Evolutionary conservation across 2,329 filamentous ascomycete species (phyloP), one percentile per base, ranked within the genome.

Genomic region (Cladophialophora psammophila): DNA sequence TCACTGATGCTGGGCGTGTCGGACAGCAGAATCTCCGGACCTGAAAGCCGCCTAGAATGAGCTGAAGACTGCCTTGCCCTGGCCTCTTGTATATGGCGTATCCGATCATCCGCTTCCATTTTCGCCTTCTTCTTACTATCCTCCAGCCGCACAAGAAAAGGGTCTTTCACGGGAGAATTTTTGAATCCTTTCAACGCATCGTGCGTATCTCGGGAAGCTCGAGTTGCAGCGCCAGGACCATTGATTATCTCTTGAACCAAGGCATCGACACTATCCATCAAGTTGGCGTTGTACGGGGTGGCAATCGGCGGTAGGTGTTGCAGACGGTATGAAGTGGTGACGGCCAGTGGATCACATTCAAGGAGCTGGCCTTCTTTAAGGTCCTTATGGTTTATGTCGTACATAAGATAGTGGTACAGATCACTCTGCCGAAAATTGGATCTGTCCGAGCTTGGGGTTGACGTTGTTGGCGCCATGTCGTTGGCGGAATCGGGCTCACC

Each of bases 1-100:
- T 60, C 50, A 5, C 34, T 40, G 9, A 65, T 50, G 18, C 58
- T 40, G 52, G 50, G 60, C 18, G 53, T 62, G 32, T 66, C 64
- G 5, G 64, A 63, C n/a, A 66, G 53, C 1, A 63, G 64, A 42
- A 59, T 40, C 42, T 55, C 64, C 13, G 59, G n/a, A 26, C 57
- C 45, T 12, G 45, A 50, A 50, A 50, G 45, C 12, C 45, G 45
- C 20, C 45, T 10, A 18, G 20, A 26, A 50, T 50, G 9, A 5
- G 45, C 45, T 8, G 20, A 26, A 50, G 45, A 26, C 10, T 31
- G 45, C 18, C 45, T 18, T 12, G 45, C 13, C 45, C 45, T 26
- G 20, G 18, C 45, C 26, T 26, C 7, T 50, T 9, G 45, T 18
- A 50, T 50, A 8, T 50, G 45, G 20, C 9, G 45, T 18, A 31